Evolutionary conservation across 495 filamentous ascomycete species (phyloP).

Genomic region (Daldinia grandis): DNA sequence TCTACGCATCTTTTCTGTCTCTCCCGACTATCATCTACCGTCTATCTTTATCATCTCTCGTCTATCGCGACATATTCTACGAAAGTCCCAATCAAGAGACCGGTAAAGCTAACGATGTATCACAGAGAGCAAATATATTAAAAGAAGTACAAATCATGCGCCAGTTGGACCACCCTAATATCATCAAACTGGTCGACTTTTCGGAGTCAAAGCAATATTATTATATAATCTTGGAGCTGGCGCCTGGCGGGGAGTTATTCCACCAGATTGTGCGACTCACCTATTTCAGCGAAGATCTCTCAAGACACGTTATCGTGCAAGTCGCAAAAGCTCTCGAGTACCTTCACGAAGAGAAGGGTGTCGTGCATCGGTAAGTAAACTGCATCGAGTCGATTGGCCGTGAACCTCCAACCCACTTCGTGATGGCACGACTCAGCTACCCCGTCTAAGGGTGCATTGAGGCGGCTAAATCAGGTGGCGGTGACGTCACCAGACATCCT

Average conservation of each 20-base stretch:
- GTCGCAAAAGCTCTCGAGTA: slow-evolving; percentile 94
- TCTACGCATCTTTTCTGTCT: slow-evolving; percentile 6
- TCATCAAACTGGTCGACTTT: slow-evolving; percentile 91
- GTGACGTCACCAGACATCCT: slow-evolving; percentile 27
- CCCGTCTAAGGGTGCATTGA: slow-evolving; percentile 12
- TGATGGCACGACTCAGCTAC: slow-evolving; percentile 2
- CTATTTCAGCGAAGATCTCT: slow-evolving; percentile 96
- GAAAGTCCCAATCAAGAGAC: neutral
- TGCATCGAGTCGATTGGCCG: slow-evolving; percentile 13
- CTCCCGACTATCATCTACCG: slow-evolving; percentile 2
- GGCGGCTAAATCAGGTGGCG: slow-evolving; percentile 31
- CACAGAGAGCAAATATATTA: slow-evolving; percentile 90
- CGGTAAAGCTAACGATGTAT: slow-evolving; percentile 26
- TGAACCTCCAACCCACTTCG: slow-evolving; percentile 3
- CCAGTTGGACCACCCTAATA: slow-evolving; percentile 92
- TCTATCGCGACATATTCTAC: slow-evolving; percentile 24
- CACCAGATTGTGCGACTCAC: slow-evolving; percentile 98
- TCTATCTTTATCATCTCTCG: neutral
- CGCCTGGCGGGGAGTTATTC: slow-evolving; percentile 94
- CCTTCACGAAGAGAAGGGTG: slow-evolving; percentile 91
- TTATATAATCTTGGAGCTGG: slow-evolving; percentile 95
- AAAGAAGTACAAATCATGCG: slow-evolving; percentile 99
- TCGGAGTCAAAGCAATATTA: slow-evolving; percentile 95
- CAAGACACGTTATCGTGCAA: slow-evolving; percentile 91
- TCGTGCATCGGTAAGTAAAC: slow-evolving; percentile 87